Evolutionary conservation across 2,329 filamentous ascomycete species (phyloP), one percentile per base, ranked within the genome.

Genomic region (Apiospora koreana): DNA sequence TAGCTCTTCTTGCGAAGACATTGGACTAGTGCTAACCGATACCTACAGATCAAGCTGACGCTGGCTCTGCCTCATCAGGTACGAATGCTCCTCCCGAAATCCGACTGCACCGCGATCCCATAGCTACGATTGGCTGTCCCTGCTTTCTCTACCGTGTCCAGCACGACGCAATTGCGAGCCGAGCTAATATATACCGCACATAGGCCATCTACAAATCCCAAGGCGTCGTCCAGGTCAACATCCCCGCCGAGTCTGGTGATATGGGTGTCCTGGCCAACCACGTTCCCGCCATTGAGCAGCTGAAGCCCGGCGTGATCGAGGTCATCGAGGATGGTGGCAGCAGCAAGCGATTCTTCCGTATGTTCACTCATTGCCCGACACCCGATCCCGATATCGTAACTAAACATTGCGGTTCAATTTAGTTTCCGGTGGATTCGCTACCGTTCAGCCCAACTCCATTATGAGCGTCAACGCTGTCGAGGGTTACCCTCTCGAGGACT

Each of bases 191-290:
- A 86, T 86, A 79, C 83, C 85, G 83, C 86, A 85, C 28, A 80
- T 81, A 94, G 93, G 85, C 92, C 79, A 86, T 92, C 85, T 91
- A 89, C 87, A 89, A 88, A 83, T 91, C 86, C 77, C 86, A 90
- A 79, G 88, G 89, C 80, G 88, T 91, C 81, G 91, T 98, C 81
- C 96, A 99, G 88, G 96, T 99, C 88, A 99, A 99, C 90, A 92
- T 99, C 80, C 93, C 96, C 83, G 96, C 96, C 81, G 96, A 97
- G 84, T 97, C 95, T 74, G 96, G 96, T 83, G 96, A 98, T 79
- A 99, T 99, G 96, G 96, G 96, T 93, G 92, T 99, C 79, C 93
- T 99, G 81, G 96, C 96, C 83, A 97, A 96, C 89, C 96, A 99
- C 90, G 96, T 99, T 79, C 95, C 96, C 75, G 94, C 95, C 73